A percentile compares a stretch with the other conserved stretches of the same genome.
phyloP scores from a whole-genome alignment of 495 filamentous ascomycete species.

The Aspergillus leporis region DNA sequence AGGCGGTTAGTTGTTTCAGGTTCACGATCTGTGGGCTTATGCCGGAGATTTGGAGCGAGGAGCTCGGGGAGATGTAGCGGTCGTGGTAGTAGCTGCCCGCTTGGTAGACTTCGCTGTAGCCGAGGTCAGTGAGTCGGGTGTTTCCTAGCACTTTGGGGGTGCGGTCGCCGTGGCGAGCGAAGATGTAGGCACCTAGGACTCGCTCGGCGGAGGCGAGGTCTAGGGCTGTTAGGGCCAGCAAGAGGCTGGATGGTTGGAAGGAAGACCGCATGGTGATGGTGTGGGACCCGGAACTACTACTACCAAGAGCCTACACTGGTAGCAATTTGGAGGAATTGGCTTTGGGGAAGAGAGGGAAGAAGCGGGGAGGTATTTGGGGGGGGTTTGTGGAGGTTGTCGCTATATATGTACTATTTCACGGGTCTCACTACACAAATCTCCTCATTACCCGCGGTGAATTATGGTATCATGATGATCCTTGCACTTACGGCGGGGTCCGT shows the following conservation, averaged over 20 bases:
- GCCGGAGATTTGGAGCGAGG: constrained; percentile 54
- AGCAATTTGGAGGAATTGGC: background rate
- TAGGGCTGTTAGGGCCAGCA: constrained; percentile 31
- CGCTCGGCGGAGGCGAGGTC: constrained; percentile 55
- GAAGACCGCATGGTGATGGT: constrained; percentile 32
- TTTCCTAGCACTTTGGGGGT: constrained; percentile 55
- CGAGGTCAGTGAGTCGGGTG: constrained; percentile 58
- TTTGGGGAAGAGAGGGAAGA: background rate
- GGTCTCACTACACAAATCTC: too few species aligned
- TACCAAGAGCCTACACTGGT: background rate
- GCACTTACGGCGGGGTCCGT: constrained; percentile 13
- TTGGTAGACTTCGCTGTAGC: constrained; percentile 61
- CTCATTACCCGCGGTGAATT: constrained; percentile 10
- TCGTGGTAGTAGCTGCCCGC: constrained; percentile 62
- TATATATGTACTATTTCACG: too few species aligned
- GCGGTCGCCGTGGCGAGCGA: constrained; percentile 65
- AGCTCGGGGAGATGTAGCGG: constrained; percentile 56
- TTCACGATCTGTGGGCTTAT: constrained; percentile 58
- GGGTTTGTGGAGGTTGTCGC: background rate
- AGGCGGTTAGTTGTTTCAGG: constrained; percentile 57
- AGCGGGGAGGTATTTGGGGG: constrained; percentile 4
- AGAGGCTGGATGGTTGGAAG: constrained; percentile 27
- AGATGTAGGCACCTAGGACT: constrained; percentile 63
- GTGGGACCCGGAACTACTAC: background rate
- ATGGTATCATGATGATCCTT: constrained; percentile 14